phyloP scores from a whole-genome alignment of 768 basidiomycete species.

The Lepiota subincarnata region DNA sequence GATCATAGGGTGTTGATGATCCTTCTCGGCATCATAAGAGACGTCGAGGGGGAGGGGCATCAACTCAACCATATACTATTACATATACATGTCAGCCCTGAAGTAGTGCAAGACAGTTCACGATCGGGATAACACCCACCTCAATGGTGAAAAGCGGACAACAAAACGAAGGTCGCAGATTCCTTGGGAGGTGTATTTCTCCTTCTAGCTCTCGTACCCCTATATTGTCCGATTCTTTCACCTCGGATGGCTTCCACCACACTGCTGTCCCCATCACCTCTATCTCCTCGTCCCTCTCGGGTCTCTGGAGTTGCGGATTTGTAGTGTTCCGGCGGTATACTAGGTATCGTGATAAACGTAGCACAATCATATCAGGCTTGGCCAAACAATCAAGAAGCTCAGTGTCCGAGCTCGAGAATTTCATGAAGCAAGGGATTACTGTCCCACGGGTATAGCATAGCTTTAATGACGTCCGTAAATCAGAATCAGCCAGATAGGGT shows the following conservation, averaged over 20 bases:
- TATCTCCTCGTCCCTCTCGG: conserved; percentile 5
- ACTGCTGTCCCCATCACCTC: conserved; percentile 11
- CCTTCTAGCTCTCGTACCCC: conserved; percentile 16
- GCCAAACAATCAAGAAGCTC: conserved; percentile 8
- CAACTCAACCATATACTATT: conserved; percentile 16
- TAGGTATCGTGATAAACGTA: background rate
- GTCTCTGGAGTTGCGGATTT: background rate
- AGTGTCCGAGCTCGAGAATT: conserved; percentile 10
- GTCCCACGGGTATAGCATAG: conserved; percentile 22
- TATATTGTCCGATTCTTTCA: conserved; percentile 4
- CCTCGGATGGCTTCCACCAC: conserved; percentile 15
- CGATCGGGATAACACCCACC: conserved; percentile 8
- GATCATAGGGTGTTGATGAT: background rate
- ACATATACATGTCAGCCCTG: background rate
- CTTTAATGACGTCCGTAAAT: conserved; percentile 5
- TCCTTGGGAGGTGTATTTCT: conserved; percentile 19
- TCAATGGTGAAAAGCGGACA: conserved; percentile 14
- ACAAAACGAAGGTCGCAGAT: conserved; percentile 15
- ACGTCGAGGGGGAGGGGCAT: conserved; percentile 6
- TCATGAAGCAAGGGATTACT: conserved; percentile 20
- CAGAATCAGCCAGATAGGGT: background rate
- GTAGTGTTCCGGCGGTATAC: background rate
- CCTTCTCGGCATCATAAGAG: background rate
- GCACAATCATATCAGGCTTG: background rate
- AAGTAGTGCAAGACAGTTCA: background rate